Evolutionary conservation across 805 yeast genomes (phyloP), one percentile per base, ranked within the genome.

Genomic region (Metschnikowia continentalis): DNA sequence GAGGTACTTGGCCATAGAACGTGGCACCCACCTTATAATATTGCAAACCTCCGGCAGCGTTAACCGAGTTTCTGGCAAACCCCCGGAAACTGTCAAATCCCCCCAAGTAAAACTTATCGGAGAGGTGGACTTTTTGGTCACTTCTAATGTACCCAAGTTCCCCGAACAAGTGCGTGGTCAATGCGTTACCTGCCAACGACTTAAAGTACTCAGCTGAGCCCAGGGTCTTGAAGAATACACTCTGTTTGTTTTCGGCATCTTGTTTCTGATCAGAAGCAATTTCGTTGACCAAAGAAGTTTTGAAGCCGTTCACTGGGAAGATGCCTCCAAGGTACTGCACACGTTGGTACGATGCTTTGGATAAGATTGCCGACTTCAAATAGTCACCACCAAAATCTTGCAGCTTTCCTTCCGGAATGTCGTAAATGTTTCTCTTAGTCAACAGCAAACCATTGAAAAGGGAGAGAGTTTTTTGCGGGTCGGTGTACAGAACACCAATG

Each of bases 101-200:
- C 15, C 97, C 96, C 42, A 88, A 73, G 61, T 84, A 88, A 64
- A 91, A 92, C 56, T 88, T 78, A 66, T 92, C 99, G 62, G 84
- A 78, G 32, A 84, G 62, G 60, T 87, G 91, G 1, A 88, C 68
- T 10, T 38, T 13, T 49, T 69, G 56, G 20, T 51, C 49, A 11
- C 54, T 47, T 14, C 54, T 35, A 30, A 88, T 70, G 49, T 75
- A 72, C 4, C 96, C 96, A 37, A 79, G 70, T 42, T 77, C 77
- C 4, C 75, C 60, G 1, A 80, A 69, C 1, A 79, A 55, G 45
- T 78, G 79, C 32, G 83, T 54, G 3, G 88, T 82, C 39, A 85
- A 47, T 45, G 61, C 63, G 47, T 78, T 71, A 42, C 71, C 62
- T 46, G 75, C 69, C 49, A 76, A 61, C 1, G 86, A 76, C 53